These are phyloP conservation scores for Passiflora organensis DNA, from an alignment of 345 rosid genomes.

Conservation along the genomic window DNA sequence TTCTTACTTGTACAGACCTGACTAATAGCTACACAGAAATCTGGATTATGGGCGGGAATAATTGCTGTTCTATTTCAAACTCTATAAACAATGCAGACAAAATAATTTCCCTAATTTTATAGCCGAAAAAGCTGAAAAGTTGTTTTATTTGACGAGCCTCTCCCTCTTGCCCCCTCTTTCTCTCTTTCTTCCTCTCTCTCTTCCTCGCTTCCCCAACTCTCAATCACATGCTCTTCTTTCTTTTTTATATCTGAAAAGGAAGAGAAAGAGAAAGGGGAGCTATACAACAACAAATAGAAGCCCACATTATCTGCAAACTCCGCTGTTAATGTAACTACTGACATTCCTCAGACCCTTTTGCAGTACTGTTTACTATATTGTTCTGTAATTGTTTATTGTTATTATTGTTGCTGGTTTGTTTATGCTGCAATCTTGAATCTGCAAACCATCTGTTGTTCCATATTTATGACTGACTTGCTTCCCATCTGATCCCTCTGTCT, in stretches of 20 bases:
- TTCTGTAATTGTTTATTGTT: neutral
- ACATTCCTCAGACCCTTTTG: slow-evolving; percentile 31
- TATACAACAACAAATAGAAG: slow-evolving; percentile 28
- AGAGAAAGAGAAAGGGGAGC: neutral
- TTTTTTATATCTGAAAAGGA: neutral
- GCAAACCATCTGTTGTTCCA: slow-evolving; percentile 22
- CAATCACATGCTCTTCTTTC: slow-evolving; percentile 19
- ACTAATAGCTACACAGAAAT: too few relatives aligned
- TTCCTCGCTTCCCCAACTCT: slow-evolving; percentile 15
- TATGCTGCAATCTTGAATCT: slow-evolving; percentile 19
- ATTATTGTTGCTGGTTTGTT: neutral
- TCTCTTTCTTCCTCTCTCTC: neutral
- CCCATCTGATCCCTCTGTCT: slow-evolving; percentile 20
- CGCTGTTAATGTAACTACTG: slow-evolving; percentile 8
- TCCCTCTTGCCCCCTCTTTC: neutral
- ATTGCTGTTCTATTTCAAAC: too few relatives aligned
- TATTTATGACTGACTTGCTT: slow-evolving; percentile 13
- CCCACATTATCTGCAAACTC: slow-evolving; percentile 21
- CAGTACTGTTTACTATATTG: slow-evolving; percentile 1
- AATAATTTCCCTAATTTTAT: too few relatives aligned
- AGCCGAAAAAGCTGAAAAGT: too few relatives aligned
- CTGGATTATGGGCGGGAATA: too few relatives aligned
- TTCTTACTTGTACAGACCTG: too few relatives aligned
- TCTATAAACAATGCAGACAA: too few relatives aligned
- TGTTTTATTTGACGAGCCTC: neutral